phyloP scores from a whole-genome alignment of 305 asterid species.

The Plantago lanceolata region DNA sequence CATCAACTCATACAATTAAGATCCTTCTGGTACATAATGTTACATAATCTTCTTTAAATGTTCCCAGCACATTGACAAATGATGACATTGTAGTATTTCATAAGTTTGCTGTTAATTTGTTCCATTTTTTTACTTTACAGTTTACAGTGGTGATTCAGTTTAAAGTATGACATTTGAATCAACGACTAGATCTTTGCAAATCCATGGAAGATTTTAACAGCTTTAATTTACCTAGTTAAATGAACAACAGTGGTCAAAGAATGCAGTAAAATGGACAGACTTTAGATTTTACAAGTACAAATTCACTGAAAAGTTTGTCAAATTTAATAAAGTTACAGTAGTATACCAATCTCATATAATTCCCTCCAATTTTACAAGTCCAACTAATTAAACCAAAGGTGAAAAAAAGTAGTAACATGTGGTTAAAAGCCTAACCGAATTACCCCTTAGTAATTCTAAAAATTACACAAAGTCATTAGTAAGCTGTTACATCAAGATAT shows the following conservation, averaged over 20 bases:
- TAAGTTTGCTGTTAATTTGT: no score
- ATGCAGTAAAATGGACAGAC: neutral
- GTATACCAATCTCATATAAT: slow-evolving; percentile 18
- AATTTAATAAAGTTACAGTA: slow-evolving; percentile 25
- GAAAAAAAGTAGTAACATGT: slow-evolving; percentile 5
- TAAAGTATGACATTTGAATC: neutral
- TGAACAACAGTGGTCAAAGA: neutral
- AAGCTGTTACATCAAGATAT: slow-evolving; percentile 25
- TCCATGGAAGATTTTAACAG: neutral
- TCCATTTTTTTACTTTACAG: no score
- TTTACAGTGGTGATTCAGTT: no score
- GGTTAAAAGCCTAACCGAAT: slow-evolving; percentile 12
- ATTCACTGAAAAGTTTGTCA: slow-evolving; percentile 21
- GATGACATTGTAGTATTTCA: no score
- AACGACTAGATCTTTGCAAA: neutral
- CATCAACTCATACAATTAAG: no score
- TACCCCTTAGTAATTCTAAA: slow-evolving; percentile 17
- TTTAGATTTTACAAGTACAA: neutral
- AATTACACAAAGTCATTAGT: slow-evolving; percentile 26
- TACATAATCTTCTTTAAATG: no score
- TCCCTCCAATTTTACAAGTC: slow-evolving; percentile 21
- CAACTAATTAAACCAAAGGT: slow-evolving; percentile 17
- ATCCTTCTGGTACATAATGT: no score
- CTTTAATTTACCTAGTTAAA: neutral
- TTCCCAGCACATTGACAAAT: no score